These are phyloP conservation scores for Hypoxylon sp. DNA, from an alignment of 2,329 filamentous ascomycete genomes.

Conservation along the genomic window DNA sequence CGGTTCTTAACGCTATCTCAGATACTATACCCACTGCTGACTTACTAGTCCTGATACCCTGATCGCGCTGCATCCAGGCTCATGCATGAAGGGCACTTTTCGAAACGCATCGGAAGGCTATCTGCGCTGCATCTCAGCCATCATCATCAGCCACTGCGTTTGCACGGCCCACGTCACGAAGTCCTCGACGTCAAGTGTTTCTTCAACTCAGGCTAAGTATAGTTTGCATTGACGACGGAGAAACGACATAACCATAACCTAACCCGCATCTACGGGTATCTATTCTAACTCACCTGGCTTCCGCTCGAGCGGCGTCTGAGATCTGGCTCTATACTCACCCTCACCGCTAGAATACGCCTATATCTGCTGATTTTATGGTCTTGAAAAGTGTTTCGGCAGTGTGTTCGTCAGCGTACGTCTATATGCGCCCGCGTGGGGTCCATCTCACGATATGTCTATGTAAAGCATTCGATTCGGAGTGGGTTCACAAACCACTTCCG, in stretches of 20 bases:
- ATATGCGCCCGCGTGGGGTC: constrained; percentile 34
- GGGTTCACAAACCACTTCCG: constrained; percentile 17
- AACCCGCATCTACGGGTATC: constrained; percentile 4
- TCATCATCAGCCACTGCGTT: constrained; percentile 31
- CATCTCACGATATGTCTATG: constrained; percentile 7
- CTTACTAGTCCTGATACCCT: constrained; percentile 34
- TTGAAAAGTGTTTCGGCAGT: constrained; percentile 36
- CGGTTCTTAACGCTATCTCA: background rate
- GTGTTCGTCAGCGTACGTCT: constrained; percentile 17
- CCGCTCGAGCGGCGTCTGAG: constrained; percentile 28
- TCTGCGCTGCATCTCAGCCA: constrained; percentile 32
- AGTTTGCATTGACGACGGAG: background rate
- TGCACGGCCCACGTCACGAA: constrained; percentile 30
- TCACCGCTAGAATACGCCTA: constrained; percentile 41
- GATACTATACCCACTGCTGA: constrained; percentile 16
- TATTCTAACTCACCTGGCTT: constrained; percentile 27
- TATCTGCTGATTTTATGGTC: constrained; percentile 38
- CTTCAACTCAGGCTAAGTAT: constrained; percentile 13
- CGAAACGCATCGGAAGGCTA: constrained; percentile 16
- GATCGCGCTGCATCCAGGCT: constrained; percentile 20
- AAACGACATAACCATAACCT: constrained; percentile 17
- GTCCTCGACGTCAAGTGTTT: constrained; percentile 24
- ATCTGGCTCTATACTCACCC: constrained; percentile 38
- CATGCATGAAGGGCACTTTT: constrained; percentile 39
- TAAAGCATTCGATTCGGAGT: constrained; percentile 28